Conservation (phyloP, 306 rosid genomes). For the Lathyrus oleraceus region DNA sequence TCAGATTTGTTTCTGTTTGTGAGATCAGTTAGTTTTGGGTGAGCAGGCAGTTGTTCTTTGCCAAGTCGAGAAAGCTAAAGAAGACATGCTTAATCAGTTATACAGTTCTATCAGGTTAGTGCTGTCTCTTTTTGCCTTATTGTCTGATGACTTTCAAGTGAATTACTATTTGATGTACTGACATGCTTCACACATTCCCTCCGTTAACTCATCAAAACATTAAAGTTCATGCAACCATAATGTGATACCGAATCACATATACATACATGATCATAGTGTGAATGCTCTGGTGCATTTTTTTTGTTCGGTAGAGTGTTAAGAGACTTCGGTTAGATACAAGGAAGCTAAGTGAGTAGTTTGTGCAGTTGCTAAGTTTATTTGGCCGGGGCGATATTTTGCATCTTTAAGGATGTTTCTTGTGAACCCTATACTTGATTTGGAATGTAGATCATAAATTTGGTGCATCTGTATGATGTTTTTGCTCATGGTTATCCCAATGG, state of each 20-base stretch:
- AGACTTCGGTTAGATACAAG: constrained; percentile 10
- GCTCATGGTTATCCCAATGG: constrained; percentile 4
- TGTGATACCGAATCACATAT: not conserved
- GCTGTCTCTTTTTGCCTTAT: constrained; percentile 8
- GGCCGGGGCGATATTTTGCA: constrained; percentile 3
- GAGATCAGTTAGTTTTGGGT: constrained; percentile 38
- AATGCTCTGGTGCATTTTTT: constrained; percentile 14
- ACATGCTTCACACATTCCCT: constrained; percentile 6
- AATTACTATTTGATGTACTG: constrained; percentile 14
- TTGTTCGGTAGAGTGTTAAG: constrained; percentile 21
- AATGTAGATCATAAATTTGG: constrained; percentile 10
- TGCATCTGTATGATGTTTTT: not conserved
- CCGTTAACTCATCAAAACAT: constrained; percentile 19
- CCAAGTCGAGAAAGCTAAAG: constrained; percentile 67
- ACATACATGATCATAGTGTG: constrained; percentile 6
- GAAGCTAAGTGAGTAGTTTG: constrained; percentile 23
- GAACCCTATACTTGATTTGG: not conserved
- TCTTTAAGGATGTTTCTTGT: constrained; percentile 5
- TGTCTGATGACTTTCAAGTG: constrained; percentile 18
- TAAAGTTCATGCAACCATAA: constrained; percentile 13
- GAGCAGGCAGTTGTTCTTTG: constrained; percentile 66
- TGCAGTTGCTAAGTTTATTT: constrained; percentile 19
- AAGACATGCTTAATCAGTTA: constrained; percentile 64
- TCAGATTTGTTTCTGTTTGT: constrained; percentile 24
- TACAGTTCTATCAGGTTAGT: constrained; percentile 60